Evolutionary conservation across 768 basidiomycete genomes (phyloP).

Genomic region (Naematelia aurantialba): DNA sequence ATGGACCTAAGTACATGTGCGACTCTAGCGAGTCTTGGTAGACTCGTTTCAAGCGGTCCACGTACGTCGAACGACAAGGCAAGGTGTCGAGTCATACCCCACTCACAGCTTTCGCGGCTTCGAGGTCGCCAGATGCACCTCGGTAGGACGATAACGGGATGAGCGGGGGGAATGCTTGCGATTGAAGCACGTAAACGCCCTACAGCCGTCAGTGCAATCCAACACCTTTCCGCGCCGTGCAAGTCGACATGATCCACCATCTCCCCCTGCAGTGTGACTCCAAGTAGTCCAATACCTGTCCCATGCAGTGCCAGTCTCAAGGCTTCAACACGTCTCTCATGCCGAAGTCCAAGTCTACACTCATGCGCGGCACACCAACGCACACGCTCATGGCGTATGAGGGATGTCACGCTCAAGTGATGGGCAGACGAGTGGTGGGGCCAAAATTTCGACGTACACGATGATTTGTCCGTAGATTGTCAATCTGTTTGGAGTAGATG

Average conservation of each 20-base stretch:
- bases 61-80: too few relatives aligned
- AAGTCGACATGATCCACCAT: not conserved
- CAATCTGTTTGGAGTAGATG: conserved; percentile 91
- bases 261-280: too few relatives aligned
- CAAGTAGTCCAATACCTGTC: too few relatives aligned
- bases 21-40: too few relatives aligned
- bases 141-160: conserved; percentile 75
- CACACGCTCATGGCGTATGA: not conserved
- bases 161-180: conserved; percentile 83
- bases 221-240: too few relatives aligned
- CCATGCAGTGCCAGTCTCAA: too few relatives aligned
- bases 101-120: conserved; percentile 66
- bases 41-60: too few relatives aligned
- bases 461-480: conserved; percentile 92
- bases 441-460: conserved; percentile 57
- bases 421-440: not conserved
- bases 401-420: not conserved
- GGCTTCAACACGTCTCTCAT: too few relatives aligned
- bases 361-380: too few relatives aligned
- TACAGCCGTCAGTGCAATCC: conserved; percentile 44
- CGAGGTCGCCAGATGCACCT: conserved; percentile 68
- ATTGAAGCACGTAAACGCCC: conserved; percentile 92
- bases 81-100: not conserved
- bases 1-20: too few relatives aligned
- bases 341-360: too few relatives aligned